These are phyloP conservation scores for Cytospora paraplurivora DNA, from an alignment of 2,329 filamentous ascomycete genomes.

Conservation along the genomic window DNA sequence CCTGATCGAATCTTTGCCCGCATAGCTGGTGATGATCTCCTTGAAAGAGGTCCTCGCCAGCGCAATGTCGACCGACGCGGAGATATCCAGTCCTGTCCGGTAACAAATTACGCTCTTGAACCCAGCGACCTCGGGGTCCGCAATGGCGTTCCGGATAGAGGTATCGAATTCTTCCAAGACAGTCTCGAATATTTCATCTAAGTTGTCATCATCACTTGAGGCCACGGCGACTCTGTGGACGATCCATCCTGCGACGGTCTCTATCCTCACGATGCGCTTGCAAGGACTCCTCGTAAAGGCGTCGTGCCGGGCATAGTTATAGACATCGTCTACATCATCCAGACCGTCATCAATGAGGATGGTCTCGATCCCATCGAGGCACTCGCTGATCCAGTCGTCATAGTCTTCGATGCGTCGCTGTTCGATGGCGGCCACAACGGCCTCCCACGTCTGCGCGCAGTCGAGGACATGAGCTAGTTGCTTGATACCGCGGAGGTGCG, in stretches of 20 bases:
- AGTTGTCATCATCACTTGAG: slow-evolving; percentile 42
- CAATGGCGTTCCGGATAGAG: slow-evolving; percentile 58
- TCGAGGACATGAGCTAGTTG: slow-evolving; percentile 68
- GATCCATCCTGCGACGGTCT: slow-evolving; percentile 67
- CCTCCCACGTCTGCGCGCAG: slow-evolving; percentile 64
- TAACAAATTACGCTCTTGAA: slow-evolving; percentile 89
- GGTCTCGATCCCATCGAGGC: slow-evolving; percentile 71
- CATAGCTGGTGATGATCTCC: slow-evolving; percentile 39
- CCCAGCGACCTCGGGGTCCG: slow-evolving; percentile 69
- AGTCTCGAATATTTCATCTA: slow-evolving; percentile 43
- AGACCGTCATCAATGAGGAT: slow-evolving; percentile 80
- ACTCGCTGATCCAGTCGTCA: slow-evolving; percentile 60
- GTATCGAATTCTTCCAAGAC: slow-evolving; percentile 54
- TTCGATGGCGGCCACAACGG: slow-evolving; percentile 48
- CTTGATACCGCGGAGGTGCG: slow-evolving; percentile 69
- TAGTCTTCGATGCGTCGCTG: slow-evolving; percentile 48
- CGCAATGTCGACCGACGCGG: slow-evolving; percentile 45
- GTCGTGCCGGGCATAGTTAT: slow-evolving; percentile 66
- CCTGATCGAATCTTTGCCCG: slow-evolving; percentile 46
- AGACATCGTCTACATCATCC: slow-evolving; percentile 54
- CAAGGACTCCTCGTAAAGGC: slow-evolving; percentile 64
- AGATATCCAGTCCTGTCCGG: slow-evolving; percentile 69
- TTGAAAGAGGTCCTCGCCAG: slow-evolving; percentile 44
- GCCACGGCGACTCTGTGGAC: slow-evolving; percentile 47
- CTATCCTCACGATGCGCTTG: slow-evolving; percentile 77